Evolutionary conservation across 352 stramenopile genomes (phyloP), one percentile per base, ranked within the genome.

Genomic region (Pythium biforme): DNA sequence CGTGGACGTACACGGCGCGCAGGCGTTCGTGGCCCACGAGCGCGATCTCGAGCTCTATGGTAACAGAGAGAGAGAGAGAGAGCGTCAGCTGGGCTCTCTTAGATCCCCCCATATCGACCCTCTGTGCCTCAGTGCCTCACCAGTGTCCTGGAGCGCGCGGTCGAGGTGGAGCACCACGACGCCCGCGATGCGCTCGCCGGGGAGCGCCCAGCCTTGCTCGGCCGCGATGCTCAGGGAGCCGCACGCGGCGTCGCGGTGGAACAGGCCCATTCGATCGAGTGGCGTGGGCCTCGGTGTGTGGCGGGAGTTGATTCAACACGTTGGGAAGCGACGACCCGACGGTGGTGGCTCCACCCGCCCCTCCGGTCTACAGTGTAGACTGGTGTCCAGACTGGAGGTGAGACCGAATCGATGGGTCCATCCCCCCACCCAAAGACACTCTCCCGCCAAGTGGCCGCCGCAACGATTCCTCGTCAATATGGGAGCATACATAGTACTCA

Each of bases 131-230:
- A 14, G 17, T 20, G 9, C 7, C 45, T 0, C 45, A 52, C 45
- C 15, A 9, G 25, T 11, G 22, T 52, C 15, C 15, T 43, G 14
- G 23, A 52, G 25, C 6, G 45, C 20, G 10, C 45, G 45, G 6
- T 26, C 15, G 45, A 52, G 45, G 45, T 34, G 45, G 23, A 52
- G 45, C 45, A 52, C 14, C 20, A 52, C 45, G 9, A n/a, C 45
- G 45, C 45, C 45, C 22, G 23, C 22, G 22, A 52, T 20, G 45
- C 14, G 20, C 45, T 52, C 45, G 10, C 45, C 45, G 14, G 45
- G 45, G 20, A 34, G 25, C 25, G 15, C 25, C 2, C 5, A 33
- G 11, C 7, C 2, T 9, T 27, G 45, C 45, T 52, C 45, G 22
- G 45, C 23, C 45, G 26, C 11, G 37, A 43, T 17, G 9, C 1